Evolutionary conservation across 2,329 filamentous ascomycete species (phyloP).

Genomic region (Bipolaris oryzae): DNA sequence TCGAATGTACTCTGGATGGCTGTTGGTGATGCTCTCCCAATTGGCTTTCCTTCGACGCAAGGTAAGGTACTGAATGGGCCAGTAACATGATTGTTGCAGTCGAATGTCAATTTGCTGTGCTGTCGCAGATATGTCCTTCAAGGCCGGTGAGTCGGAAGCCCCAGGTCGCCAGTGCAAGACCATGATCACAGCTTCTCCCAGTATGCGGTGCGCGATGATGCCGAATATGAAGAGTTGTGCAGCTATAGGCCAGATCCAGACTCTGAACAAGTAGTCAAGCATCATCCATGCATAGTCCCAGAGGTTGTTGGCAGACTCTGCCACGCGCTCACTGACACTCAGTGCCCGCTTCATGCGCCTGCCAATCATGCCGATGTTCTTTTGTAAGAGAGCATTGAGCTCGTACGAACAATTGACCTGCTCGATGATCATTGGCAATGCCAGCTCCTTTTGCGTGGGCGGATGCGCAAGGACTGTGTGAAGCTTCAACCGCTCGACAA

Average conservation of each 20-base stretch:
- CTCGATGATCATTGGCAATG: conserved; percentile 80
- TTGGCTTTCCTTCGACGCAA: conserved; percentile 86
- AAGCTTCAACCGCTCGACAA: conserved; percentile 85
- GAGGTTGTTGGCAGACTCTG: conserved; percentile 87
- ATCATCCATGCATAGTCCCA: conserved; percentile 74
- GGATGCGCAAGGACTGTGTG: conserved; percentile 82
- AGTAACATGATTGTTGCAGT: conserved; percentile 97
- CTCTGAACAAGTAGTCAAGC: conserved; percentile 71
- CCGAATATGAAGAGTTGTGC: conserved; percentile 74
- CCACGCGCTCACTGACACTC: conserved; percentile 92
- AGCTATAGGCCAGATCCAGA: conserved; percentile 80
- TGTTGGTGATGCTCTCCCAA: conserved; percentile 94
- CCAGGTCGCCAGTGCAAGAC: conserved; percentile 84
- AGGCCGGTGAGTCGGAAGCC: conserved; percentile 73
- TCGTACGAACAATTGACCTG: conserved; percentile 98
- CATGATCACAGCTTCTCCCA: conserved; percentile 77
- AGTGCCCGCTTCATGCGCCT: conserved; percentile 80
- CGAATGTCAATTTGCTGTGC: conserved; percentile 97
- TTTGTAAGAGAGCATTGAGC: conserved; percentile 81
- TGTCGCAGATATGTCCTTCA: conserved; percentile 95
- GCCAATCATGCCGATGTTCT: conserved; percentile 85
- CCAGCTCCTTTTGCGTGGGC: conserved; percentile 80
- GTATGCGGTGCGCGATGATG: conserved; percentile 78
- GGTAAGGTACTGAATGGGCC: conserved; percentile 95
- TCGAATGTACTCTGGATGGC: conserved; percentile 95